Base-by-base conservation (phyloP, 2,329 filamentous ascomycete species). In the Cadophora luteo-olivacea region DNA sequence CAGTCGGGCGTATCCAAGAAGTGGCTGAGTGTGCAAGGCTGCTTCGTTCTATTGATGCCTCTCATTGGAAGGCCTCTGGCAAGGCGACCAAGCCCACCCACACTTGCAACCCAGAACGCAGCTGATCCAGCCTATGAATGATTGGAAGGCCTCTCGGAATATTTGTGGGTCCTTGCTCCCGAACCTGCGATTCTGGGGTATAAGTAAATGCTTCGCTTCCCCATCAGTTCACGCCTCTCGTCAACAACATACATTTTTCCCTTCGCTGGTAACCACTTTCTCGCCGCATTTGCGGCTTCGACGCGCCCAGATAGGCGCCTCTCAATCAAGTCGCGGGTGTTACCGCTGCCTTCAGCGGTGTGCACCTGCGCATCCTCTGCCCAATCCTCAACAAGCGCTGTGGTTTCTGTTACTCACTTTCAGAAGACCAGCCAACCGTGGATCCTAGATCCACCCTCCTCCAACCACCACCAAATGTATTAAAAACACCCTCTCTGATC, bases 401-500 rank as follows among this genome's bases (percentile, higher is more conserved):
- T 70, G 48, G 32, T 25, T 19, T 54, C 58, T 72, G 70, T 65
- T 69, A 64, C 22, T 24, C 65, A 1, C 5, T 25, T 24, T 49
- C 61, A 54, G 25, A 61, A 19, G 61, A 66, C 45, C 19, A 36
- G 6, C 61, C 25, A n/a, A 68, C 61, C 60, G 22, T 72, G 68
- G 68, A 69, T 66, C 70, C 70, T 24, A 55, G 64, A 62, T 69
- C 68, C 38, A 55, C 24, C 19, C 52, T 70, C 62, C 62, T 67
- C 25, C 33, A 67, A 55, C 41, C 52, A n/a, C 33, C 41, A 33
- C 60, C 32, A 19, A 41, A 69, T 71, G 69, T 65, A 66, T 69
- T 66, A 66, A 55, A 64, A n/a, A 57, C 67, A 69, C 70, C 68
- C 68, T 70, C 68, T 68, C 70, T 68, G 70, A 72, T 58, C 32